Base-by-base conservation (phyloP, 202 grass and related monocot genomes). In the Musa balbisiana region DNA sequence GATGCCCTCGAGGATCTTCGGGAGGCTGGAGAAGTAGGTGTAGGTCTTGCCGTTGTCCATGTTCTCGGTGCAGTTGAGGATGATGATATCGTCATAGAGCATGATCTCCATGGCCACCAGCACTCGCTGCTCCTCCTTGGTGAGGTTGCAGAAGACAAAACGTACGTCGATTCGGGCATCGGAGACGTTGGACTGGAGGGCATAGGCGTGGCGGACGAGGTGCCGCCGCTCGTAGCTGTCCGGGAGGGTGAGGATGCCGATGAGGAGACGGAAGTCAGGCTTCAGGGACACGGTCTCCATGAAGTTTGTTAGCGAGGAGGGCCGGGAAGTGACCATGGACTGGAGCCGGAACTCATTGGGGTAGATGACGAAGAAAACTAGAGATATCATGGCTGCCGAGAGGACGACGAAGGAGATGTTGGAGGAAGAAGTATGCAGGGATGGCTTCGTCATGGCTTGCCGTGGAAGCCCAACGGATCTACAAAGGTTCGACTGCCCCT, bases 51-150 rank as follows among this genome's bases (percentile, higher is more conserved):
- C 62, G 11, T 11, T 24, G 20, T 64, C 62, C 62, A 64, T 64
- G 62, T 64, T 64, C 62, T 64, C 20, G 17, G 62, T 64, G 62
- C 62, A 23, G 20, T 64, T 26, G 62, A 64, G 62, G 62, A 64
- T 64, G 17, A 64, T 64, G 62, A 64, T 64, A n/a, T 64, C 62
- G 9, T 64, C 11, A n/a, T 64, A 64, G 62, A 64, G 22, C n/a
- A 64, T 21, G 62, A 64, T 64, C 17, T 64, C 62, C 62, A 64
- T 64, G 22, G 62, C 17, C n/a, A 64, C 20, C n/a, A 64, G 62
- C 62, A 64, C 20, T 6, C 11, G 20, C 22, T 64, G 62, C 62
- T 64, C 62, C 62, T 64, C 62, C 3, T 64, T 64, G 62, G 62
- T 64, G 19, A 64, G 62, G 62, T 64, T 64, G 62, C 20, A 64